Evolutionary conservation across 2,329 filamentous ascomycete genomes (phyloP).

Genomic region (Macroventuria anomochaeta): DNA sequence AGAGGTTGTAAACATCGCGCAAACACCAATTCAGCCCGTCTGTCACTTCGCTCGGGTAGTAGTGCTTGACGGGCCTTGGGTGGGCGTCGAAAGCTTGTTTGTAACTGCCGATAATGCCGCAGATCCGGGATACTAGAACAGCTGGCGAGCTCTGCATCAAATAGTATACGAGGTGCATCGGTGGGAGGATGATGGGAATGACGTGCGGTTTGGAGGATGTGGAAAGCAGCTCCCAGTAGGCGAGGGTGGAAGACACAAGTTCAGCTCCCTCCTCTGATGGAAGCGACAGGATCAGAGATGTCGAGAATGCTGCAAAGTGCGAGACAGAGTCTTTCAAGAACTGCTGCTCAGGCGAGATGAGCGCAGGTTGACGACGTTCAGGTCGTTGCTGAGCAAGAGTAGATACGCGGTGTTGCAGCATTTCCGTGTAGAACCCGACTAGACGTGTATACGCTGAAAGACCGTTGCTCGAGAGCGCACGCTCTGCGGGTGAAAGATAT

Average conservation of each 20-base stretch:
- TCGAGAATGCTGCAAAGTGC: conserved; percentile 43
- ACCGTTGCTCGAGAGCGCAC: conserved; percentile 46
- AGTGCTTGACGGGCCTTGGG: conserved; percentile 52
- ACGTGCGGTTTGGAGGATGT: conserved; percentile 33
- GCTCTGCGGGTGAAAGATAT: conserved; percentile 52
- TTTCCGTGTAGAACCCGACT: conserved; percentile 69
- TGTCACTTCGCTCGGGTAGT: conserved; percentile 39
- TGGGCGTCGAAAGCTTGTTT: conserved; percentile 76
- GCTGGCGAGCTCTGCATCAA: conserved; percentile 71
- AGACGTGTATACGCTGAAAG: conserved; percentile 64
- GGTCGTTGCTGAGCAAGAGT: conserved; percentile 38
- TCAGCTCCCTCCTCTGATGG: conserved; percentile 37
- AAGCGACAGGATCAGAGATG: conserved; percentile 39
- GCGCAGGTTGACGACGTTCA: conserved; percentile 11
- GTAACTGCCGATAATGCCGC: conserved; percentile 72
- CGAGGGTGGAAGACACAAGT: conserved; percentile 61
- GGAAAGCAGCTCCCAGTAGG: conserved; percentile 72
- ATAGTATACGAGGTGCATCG: conserved; percentile 71
- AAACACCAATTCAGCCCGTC: conserved; percentile 81
- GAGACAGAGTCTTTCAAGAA: conserved; percentile 41
- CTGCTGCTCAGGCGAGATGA: conserved; percentile 50
- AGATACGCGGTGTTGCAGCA: conserved; percentile 65
- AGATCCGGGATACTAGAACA: conserved; percentile 71
- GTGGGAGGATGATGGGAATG: conserved; percentile 72
- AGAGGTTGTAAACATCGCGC: conserved; percentile 84